Evolutionary conservation across 2,329 filamentous ascomycete species (phyloP).

Genomic region (Botryotinia calthae): DNA sequence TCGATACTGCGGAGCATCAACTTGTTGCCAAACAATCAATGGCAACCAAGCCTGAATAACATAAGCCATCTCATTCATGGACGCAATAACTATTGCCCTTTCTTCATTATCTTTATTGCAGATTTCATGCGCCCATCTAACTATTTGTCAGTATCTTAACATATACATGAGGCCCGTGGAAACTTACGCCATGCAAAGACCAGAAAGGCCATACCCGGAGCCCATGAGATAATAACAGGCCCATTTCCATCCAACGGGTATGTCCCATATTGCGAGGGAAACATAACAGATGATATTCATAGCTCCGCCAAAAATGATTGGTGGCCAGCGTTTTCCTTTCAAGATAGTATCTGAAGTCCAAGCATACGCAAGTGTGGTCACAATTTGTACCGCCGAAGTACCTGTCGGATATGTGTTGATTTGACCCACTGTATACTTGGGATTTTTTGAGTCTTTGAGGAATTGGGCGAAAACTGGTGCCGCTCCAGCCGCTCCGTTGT

Average conservation of each 20-base stretch:
- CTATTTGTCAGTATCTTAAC: neutral
- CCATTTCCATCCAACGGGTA: slow-evolving; percentile 59
- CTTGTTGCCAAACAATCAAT: slow-evolving; percentile 62
- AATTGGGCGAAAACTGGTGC: slow-evolving; percentile 43
- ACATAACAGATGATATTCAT: slow-evolving; percentile 20
- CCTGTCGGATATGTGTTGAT: slow-evolving; percentile 38
- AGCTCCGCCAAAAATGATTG: slow-evolving; percentile 52
- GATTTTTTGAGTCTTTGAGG: slow-evolving; percentile 43
- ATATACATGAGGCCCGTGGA: neutral
- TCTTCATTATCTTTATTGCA: slow-evolving; percentile 60
- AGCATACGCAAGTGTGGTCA: slow-evolving; percentile 35
- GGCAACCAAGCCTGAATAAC: slow-evolving; percentile 69
- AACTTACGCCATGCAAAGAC: slow-evolving; percentile 45
- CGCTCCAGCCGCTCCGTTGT: slow-evolving; percentile 1
- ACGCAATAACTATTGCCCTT: slow-evolving; percentile 60
- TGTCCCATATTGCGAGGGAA: slow-evolving; percentile 46
- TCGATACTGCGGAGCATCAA: slow-evolving; percentile 57
- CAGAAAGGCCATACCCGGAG: slow-evolving; percentile 41
- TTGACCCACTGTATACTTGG: slow-evolving; percentile 34
- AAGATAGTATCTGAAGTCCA: slow-evolving; percentile 35
- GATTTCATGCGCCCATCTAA: slow-evolving; percentile 53
- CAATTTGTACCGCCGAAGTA: slow-evolving; percentile 30
- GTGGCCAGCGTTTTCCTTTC: slow-evolving; percentile 35
- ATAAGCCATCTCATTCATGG: slow-evolving; percentile 69
- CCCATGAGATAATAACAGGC: slow-evolving; percentile 53